phyloP scores from a whole-genome alignment of 2,329 filamentous ascomycete species.

The Microcera coccophila region DNA sequence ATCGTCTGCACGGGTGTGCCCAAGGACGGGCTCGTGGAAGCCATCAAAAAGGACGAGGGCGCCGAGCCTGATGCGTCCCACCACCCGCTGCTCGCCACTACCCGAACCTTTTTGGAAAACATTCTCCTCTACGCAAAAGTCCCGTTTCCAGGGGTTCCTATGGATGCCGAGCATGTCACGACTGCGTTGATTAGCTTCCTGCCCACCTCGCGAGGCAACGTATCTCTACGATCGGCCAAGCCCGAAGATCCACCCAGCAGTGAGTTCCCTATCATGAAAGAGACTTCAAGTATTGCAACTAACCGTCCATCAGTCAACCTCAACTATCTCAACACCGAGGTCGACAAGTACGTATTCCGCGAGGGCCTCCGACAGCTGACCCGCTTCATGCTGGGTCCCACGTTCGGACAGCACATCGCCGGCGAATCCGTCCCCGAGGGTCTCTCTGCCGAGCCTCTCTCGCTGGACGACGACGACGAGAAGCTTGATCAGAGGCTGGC shows the following conservation, averaged over 20 bases:
- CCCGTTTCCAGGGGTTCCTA: constrained; percentile 17
- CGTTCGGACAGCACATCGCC: constrained; percentile 15
- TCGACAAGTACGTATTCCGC: constrained; percentile 22
- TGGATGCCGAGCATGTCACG: constrained; percentile 23
- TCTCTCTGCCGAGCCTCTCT: constrained; percentile 12
- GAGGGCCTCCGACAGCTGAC: constrained; percentile 21
- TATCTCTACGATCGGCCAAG: constrained; percentile 18
- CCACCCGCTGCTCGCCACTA: constrained; percentile 30
- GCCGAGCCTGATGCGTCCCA: constrained; percentile 25
- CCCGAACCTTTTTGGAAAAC: constrained; percentile 23
- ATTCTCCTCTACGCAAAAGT: constrained; percentile 22
- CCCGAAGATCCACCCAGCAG: constrained; percentile 20
- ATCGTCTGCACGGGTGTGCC: constrained; percentile 28
- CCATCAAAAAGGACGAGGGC: constrained; percentile 34
- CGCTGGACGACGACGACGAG: constrained; percentile 15
- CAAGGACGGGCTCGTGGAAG: constrained; percentile 27
- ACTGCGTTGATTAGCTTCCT: constrained; percentile 20
- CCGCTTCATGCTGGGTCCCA: constrained; percentile 20
- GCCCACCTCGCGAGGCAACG: constrained; percentile 22
- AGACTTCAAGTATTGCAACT: neutral
- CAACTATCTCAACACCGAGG: constrained; percentile 23
- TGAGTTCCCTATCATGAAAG: constrained; percentile 1
- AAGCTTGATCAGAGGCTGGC: constrained; percentile 22
- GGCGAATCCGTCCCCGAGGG: constrained; percentile 20
- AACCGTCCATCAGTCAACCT: constrained; percentile 16